phyloP scores from a whole-genome alignment of 129 eudicot genomes.

The Centrapalus pauciflorus region DNA sequence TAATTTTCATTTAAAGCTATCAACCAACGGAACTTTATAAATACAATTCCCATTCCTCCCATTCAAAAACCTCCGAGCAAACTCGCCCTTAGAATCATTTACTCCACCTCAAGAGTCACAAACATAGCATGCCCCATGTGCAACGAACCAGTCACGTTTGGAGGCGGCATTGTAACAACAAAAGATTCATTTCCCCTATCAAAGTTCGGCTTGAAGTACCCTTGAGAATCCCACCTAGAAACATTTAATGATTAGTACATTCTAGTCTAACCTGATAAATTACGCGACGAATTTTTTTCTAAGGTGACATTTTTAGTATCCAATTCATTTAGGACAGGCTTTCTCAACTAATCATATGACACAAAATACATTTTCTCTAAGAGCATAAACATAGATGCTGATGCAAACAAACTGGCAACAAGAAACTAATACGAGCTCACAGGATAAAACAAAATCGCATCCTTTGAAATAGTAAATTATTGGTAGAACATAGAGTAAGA shows the following conservation, averaged over 20 bases:
- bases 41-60: too few relatives aligned
- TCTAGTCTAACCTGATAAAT: background rate
- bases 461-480: background rate
- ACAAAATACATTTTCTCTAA: background rate
- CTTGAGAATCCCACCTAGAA: conserved; percentile 98
- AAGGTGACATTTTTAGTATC: background rate
- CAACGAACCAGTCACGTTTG: conserved; percentile 97
- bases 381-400: background rate
- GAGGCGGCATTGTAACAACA: conserved; percentile 96
- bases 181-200: conserved; percentile 75
- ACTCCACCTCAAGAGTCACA: conserved; percentile 94
- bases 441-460: background rate
- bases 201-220: conserved; percentile 85
- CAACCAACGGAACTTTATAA: too few relatives aligned
- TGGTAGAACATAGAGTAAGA: background rate
- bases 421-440: background rate
- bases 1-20: too few relatives aligned
- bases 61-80: too few relatives aligned
- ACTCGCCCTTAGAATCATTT: too few relatives aligned
- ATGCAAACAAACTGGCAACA: background rate
- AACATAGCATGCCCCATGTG: conserved; percentile 99
- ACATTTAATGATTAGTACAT: conserved; percentile 8
- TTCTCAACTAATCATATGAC: background rate
- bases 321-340: background rate
- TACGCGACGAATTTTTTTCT: background rate